phyloP scores from a whole-genome alignment of 805 yeast species.

The Naumovozyma baii region DNA sequence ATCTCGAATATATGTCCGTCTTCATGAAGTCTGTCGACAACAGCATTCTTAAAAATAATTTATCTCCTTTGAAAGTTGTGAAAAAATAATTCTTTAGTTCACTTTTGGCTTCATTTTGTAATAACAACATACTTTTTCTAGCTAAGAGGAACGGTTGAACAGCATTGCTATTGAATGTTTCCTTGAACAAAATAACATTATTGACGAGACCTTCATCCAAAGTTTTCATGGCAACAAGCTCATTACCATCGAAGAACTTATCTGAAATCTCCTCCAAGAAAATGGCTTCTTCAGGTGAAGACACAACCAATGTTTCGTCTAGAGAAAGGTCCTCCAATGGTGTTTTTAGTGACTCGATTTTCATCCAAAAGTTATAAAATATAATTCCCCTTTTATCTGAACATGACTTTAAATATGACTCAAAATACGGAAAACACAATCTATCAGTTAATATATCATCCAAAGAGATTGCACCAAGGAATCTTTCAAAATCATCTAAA shows the following conservation, averaged over 20 bases:
- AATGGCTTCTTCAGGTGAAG: constrained; percentile 14
- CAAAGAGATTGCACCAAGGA: constrained; percentile 11
- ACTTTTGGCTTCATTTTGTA: constrained; percentile 47
- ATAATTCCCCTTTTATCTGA: constrained; percentile 6
- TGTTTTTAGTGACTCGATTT: constrained; percentile 57
- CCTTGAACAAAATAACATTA: constrained; percentile 9
- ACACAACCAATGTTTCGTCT: constrained; percentile 23
- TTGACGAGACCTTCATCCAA: constrained; percentile 15
- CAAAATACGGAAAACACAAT: constrained; percentile 11
- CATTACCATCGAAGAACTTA: constrained; percentile 11
- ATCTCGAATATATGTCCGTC: constrained; percentile 18
- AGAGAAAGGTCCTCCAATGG: constrained; percentile 48
- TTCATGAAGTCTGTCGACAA: constrained; percentile 34
- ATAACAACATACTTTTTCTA: constrained; percentile 45
- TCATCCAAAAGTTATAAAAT: constrained; percentile 54
- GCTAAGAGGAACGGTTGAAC: constrained; percentile 32
- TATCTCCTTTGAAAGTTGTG: constrained; percentile 52
- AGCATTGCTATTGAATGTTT: constrained; percentile 2
- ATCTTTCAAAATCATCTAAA: constrained; percentile 11
- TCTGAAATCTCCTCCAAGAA: constrained; percentile 21
- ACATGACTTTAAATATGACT: constrained; percentile 6
- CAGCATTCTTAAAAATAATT: constrained; percentile 42
- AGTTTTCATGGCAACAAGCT: constrained; percentile 13
- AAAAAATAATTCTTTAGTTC: constrained; percentile 47
- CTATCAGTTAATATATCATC: constrained; percentile 14